phyloP scores from a whole-genome alignment of 176 grass and related monocot genomes.

The Oryza nivara region DNA sequence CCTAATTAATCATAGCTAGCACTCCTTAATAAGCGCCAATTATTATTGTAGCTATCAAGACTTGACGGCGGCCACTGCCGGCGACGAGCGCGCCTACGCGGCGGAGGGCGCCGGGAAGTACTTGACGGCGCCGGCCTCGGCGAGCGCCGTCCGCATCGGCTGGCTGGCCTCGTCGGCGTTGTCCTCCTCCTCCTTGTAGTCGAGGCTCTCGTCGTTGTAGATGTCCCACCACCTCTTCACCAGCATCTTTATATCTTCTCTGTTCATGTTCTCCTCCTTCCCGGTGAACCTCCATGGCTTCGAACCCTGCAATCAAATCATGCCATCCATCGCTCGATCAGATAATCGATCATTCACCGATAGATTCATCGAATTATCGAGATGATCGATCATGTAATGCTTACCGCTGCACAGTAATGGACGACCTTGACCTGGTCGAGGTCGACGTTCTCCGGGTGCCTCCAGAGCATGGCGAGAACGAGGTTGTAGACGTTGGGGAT shows the following conservation, averaged over 20 bases:
- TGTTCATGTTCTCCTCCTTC: constrained; percentile 77
- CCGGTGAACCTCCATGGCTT: constrained; percentile 87
- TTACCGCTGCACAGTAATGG: constrained; percentile 87
- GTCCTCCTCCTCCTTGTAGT: constrained; percentile 50
- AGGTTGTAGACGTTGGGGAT: constrained; percentile 74
- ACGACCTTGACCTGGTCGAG: constrained; percentile 78
- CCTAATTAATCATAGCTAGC: background rate
- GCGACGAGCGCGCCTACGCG: constrained; percentile 37
- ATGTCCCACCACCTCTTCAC: constrained; percentile 68
- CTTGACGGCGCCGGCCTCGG: constrained; percentile 33
- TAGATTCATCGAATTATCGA: background rate
- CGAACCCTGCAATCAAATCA: constrained; percentile 47
- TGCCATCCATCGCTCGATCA: background rate
- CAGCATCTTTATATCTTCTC: constrained; percentile 67
- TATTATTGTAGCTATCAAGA: background rate
- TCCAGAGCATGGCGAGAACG: constrained; percentile 85
- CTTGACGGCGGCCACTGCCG: background rate
- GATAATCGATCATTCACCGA: background rate
- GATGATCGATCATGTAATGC: background rate
- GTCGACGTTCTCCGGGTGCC: constrained; percentile 70
- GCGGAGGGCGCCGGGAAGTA: constrained; percentile 60
- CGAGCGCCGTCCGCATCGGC: constrained; percentile 36
- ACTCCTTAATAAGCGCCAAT: background rate
- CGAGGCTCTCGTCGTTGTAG: constrained; percentile 58
- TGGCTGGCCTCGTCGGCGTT: background rate